A percentile compares a stretch with the other conserved stretches of the same genome.
Evolutionary conservation across 2,329 filamentous ascomycete genomes (phyloP).

Genomic region (Colletotrichum sp.): DNA sequence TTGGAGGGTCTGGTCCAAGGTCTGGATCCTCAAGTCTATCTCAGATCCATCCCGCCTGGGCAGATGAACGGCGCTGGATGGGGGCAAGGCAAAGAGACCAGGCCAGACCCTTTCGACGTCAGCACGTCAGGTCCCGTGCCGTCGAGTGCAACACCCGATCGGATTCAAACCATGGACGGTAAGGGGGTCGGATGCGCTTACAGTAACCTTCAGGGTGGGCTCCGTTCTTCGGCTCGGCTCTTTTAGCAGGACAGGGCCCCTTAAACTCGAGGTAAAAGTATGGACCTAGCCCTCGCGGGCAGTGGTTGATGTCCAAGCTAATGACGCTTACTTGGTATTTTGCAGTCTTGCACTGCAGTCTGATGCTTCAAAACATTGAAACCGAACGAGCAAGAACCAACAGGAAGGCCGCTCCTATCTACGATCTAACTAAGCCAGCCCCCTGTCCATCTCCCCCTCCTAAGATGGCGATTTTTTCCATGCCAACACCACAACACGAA

Average conservation of each 20-base stretch:
- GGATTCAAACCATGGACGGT: background rate
- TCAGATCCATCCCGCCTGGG: background rate
- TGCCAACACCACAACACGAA: background rate
- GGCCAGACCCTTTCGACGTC: background rate
- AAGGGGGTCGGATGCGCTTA: conserved; percentile 8
- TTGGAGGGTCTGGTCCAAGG: background rate
- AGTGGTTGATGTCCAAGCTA: background rate
- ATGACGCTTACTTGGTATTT: background rate
- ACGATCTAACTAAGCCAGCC: background rate
- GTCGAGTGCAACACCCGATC: conserved; percentile 11
- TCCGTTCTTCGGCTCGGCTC: conserved; percentile 12
- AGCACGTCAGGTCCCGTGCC: background rate
- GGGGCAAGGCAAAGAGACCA: background rate
- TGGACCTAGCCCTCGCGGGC: background rate
- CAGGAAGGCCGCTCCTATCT: background rate
- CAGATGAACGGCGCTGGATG: background rate
- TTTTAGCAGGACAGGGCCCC: background rate
- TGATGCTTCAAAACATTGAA: background rate
- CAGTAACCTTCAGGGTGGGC: background rate
- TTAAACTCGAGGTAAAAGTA: background rate
- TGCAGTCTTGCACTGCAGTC: background rate
- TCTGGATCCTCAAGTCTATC: background rate
- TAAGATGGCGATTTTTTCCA: background rate
- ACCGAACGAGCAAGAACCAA: background rate
- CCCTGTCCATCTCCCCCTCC: background rate